Base-by-base conservation (phyloP, 2,329 filamentous ascomycete genomes). In the Venturia carpophila region DNA sequence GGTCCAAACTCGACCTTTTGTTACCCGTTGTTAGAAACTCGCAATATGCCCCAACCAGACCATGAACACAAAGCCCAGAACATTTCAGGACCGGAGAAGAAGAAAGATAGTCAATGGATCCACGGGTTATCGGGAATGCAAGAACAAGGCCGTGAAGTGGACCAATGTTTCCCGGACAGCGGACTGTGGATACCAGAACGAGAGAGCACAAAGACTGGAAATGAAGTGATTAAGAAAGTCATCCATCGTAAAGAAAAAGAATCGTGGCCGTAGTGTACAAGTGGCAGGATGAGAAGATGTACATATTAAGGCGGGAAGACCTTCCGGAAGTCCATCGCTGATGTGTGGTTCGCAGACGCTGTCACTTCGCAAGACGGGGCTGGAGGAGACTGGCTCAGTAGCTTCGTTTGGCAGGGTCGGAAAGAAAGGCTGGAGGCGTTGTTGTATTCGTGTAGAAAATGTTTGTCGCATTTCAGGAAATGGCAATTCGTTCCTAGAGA, bases 201-300 rank as follows among this genome's bases (percentile, higher is more conserved):
- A 58, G n/a, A 58, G 19, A 58, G 52, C 37, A 58, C 52, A 58
- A 34, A 39, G 52, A 58, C 27, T 58, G 52, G 19, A 37, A 37
- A 58, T 37, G 52, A 58, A 58, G 30, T 5, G 37, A 58, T 34
- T 58, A 58, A 58, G 52, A 58, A 58, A 58, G 52, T 37, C 27
- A 58, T 27, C 52, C 15, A 17, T 58, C 52, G 47, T 37, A 24
- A 37, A n/a, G 30, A 58, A 58, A 24, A 17, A 58, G n/a, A 37
- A 17, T 37, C 52, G 27, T 58, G 30, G 52, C 52, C 30, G 27
- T 37, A 37, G 7, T 58, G 30, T 58, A 58, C 52, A 58, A 58
- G 9, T 58, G 30, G 52, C 30, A 27, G 52, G 30, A 34, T n/a
- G 52, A 15, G 6, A 30, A 37, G 27, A 7, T 37, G 52, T 58